Base-by-base conservation (phyloP, 495 filamentous ascomycete species). In the Annulohypoxylon nitens region DNA sequence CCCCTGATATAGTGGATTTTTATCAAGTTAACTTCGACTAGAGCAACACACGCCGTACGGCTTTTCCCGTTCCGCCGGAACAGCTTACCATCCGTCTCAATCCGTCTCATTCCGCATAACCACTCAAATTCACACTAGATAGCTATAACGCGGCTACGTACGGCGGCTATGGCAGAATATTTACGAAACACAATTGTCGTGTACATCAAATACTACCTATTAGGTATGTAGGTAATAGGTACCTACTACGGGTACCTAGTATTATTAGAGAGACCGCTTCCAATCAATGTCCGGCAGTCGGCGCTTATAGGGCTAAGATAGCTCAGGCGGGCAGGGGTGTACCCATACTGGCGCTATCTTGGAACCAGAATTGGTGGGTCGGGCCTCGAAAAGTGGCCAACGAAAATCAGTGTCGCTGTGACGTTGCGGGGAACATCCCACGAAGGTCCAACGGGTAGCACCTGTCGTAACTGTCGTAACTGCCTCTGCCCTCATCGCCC, bases 231-330 rank as follows among this genome's bases (percentile, higher is more conserved):
- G 20, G 20, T 23, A 23, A 23, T 23, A 23, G 6, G 34, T 36
- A 36, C 20, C 34, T 7, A 36, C 6, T 36, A 36, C 10, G 3
- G 10, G 36, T 16, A 9, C 0, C 37, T 8, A 33, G 55, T 55
- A n/a, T 50, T n/a, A 53, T 36, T 72, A 36, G 20, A 51, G 37
- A 64, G 41, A 73, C 69, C 61, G 16, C 25, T 45, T 33, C 73
- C 73, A 78, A 78, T 76, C 64, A 76, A 5, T 39, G 23, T 20
- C 41, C 43, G 30, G 62, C 55, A 70, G 54, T 58, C 54, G 58
- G 76, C 74, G 76, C 74, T 69, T 76, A 78, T 58, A 73, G 39
- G 75, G 61, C 43, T 47, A 47, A 47, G n/a, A 18, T 8, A 20
- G 43, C 43, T 47, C 43, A 20, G 6, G 43, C n/a, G 43, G 20